Conservation (phyloP, 768 basidiomycete genomes). For the Suillus occidentalis region DNA sequence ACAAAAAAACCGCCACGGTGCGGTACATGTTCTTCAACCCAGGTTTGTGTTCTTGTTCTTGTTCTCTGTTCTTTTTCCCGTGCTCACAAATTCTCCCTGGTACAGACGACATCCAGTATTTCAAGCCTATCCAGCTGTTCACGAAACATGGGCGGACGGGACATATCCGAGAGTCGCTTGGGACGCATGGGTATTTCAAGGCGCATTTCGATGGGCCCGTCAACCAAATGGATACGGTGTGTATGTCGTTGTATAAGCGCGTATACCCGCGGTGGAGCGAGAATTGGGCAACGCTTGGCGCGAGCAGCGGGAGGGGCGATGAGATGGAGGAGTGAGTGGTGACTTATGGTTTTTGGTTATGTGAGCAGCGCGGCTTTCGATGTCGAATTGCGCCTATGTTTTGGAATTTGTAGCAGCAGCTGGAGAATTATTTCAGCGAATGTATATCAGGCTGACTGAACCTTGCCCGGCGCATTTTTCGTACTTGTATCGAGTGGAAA, state of each 20-base stretch:
- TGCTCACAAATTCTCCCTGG: constrained; percentile 7
- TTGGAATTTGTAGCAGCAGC: not conserved
- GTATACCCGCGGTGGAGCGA: constrained; percentile 59
- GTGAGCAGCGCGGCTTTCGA: not conserved
- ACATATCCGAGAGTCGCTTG: constrained; percentile 65
- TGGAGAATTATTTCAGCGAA: not conserved
- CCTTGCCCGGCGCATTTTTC: not conserved
- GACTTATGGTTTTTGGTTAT: not conserved
- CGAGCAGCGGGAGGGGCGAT: not conserved
- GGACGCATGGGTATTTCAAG: constrained; percentile 98
- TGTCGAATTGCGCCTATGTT: not conserved
- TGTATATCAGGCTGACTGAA: not conserved
- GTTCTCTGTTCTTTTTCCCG: not conserved
- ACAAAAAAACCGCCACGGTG: constrained; percentile 95
- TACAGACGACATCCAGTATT: constrained; percentile 86
- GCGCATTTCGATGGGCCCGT: constrained; percentile 93
- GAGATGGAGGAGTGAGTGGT: constrained; percentile 8
- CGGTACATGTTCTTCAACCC: constrained; percentile 98
- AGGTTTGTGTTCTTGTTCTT: constrained; percentile 45
- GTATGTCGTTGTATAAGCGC: constrained; percentile 94
- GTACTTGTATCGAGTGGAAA: not conserved
- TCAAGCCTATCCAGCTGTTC: constrained; percentile 82
- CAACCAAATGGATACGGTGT: constrained; percentile 96
- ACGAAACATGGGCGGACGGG: constrained; percentile 88
- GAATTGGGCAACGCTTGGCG: constrained; percentile 39